Base-by-base conservation (phyloP, 1,284 basidiomycete genomes). In the Ganoderma multipileum region DNA sequence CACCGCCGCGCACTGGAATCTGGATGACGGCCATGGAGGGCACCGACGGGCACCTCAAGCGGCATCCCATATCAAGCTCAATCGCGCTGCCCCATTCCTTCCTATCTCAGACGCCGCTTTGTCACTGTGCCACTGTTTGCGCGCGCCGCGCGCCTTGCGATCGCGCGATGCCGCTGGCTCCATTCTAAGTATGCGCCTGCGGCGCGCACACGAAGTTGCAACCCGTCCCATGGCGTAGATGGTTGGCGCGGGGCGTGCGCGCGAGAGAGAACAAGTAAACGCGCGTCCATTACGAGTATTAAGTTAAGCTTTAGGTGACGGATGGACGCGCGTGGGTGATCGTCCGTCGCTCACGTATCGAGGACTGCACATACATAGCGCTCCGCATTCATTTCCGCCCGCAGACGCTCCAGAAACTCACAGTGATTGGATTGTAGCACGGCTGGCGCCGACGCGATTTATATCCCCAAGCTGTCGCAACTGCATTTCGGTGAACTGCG, bases 231-330 rank as follows among this genome's bases (percentile, higher is more conserved):
- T 33, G 8, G 23, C 47, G 23, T 50, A 14, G 47, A 26, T 11
- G 2, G 23, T 39, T 41, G n/a, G 33, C 20, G 55, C 38, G 38
- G 5, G 36, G 12, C 38, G 23, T 23, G 63, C 28, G 63, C 16
- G 52, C 14, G 28, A 8, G 38, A 26, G 50, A 12, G 36, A 23
- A 20, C 36, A 38, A 41, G 62, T 14, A 52, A 12, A 23, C 28
- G 30, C 47, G 47, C 20, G 54, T 63, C 30, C 18, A 28, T 63
- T 57, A 41, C 38, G 58, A 60, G 58, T 41, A 64, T 64, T 64
- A 64, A 28, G 63, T 64, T 64, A 64, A 57, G 63, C 63, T 64
- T 64, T 62, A 36, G 42, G 26, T 50, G 28, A 54, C 52, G 16
- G 26, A 54, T 54, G 52, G 23, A 33, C 52, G 28, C 52, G 30